A percentile compares a stretch with the other conserved stretches of the same genome.
Conservation (phyloP, 192 early-diverging fungal species). For the Globomyces pollinis-pini region DNA sequence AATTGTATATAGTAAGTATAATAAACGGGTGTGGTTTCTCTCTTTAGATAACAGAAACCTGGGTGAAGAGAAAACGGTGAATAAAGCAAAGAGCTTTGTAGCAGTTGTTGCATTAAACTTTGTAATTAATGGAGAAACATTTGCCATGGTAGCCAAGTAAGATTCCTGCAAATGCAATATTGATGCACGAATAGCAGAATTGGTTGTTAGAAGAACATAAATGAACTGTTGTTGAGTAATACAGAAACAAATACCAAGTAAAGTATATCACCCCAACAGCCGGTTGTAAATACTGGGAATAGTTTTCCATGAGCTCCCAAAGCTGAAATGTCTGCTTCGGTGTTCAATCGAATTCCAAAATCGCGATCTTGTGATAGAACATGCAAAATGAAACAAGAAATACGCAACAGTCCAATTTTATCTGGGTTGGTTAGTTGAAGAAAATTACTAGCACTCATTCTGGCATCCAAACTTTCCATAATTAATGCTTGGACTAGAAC, state of each 20-base stretch:
- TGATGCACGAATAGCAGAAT: slow-evolving; percentile 34
- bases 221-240: too few species aligned
- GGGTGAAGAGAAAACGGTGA: slow-evolving; percentile 67
- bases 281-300: slow-evolving; percentile 31
- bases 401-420: slow-evolving; percentile 67
- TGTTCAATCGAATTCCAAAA: slow-evolving; percentile 62
- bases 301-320: slow-evolving; percentile 15
- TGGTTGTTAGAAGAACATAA: background rate
- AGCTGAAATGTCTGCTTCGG: slow-evolving; percentile 36
- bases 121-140: slow-evolving; percentile 75
- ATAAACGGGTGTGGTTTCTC: slow-evolving; percentile 63
- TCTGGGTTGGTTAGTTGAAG: slow-evolving; percentile 56
- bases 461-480: slow-evolving; percentile 55
- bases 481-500: slow-evolving; percentile 53
- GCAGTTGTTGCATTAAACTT: slow-evolving; percentile 61
- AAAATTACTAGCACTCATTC: too few species aligned
- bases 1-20: slow-evolving; percentile 71
- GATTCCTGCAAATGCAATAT: slow-evolving; percentile 71
- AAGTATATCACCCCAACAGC: slow-evolving; percentile 67
- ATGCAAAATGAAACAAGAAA: slow-evolving; percentile 65
- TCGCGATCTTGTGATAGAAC: slow-evolving; percentile 59
- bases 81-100: slow-evolving; percentile 66
- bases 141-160: slow-evolving; percentile 68
- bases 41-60: slow-evolving; percentile 75
- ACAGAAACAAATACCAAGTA: too few species aligned